Conservation (phyloP, 2,329 filamentous ascomycete genomes). For the Ilyonectria sp. region DNA sequence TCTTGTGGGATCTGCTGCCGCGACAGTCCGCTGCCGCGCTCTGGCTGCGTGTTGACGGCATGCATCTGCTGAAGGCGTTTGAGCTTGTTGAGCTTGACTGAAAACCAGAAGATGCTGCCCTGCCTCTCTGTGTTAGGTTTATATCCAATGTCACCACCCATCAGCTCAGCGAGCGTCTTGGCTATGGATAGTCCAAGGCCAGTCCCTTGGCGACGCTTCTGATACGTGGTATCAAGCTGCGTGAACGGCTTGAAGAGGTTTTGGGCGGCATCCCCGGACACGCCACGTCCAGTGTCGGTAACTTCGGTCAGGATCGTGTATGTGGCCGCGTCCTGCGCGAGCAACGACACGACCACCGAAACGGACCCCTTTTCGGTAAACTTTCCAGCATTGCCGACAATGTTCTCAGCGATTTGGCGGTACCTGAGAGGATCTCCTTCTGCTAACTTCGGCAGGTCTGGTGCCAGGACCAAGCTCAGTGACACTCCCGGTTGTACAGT, state of each 20-base stretch:
- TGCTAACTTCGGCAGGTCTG: conserved; percentile 63
- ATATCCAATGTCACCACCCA: conserved; percentile 64
- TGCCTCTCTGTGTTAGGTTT: conserved; percentile 60
- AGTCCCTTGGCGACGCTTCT: conserved; percentile 68
- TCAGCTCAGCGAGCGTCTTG: conserved; percentile 69
- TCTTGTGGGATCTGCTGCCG: conserved; percentile 46
- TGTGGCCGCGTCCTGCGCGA: conserved; percentile 57
- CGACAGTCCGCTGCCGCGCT: conserved; percentile 14
- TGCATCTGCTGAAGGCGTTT: conserved; percentile 47
- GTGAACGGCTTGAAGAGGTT: conserved; percentile 70
- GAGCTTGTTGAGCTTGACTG: conserved; percentile 57
- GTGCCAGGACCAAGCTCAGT: conserved; percentile 60
- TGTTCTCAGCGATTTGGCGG: conserved; percentile 74
- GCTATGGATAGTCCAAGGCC: conserved; percentile 71
- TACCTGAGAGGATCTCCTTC: conserved; percentile 73
- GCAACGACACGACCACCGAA: conserved; percentile 58
- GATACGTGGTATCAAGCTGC: conserved; percentile 68
- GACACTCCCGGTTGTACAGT: conserved; percentile 62
- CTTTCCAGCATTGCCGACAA: conserved; percentile 73
- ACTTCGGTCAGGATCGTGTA: conserved; percentile 68
- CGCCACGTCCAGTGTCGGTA: conserved; percentile 68
- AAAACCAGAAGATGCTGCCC: conserved; percentile 70
- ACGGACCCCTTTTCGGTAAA: conserved; percentile 72
- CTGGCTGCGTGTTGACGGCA: conserved; percentile 40
- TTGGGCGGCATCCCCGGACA: conserved; percentile 59